Evolutionary conservation across 176 grass and related monocot species (phyloP).

Genomic region (Saccharum officinarum): DNA sequence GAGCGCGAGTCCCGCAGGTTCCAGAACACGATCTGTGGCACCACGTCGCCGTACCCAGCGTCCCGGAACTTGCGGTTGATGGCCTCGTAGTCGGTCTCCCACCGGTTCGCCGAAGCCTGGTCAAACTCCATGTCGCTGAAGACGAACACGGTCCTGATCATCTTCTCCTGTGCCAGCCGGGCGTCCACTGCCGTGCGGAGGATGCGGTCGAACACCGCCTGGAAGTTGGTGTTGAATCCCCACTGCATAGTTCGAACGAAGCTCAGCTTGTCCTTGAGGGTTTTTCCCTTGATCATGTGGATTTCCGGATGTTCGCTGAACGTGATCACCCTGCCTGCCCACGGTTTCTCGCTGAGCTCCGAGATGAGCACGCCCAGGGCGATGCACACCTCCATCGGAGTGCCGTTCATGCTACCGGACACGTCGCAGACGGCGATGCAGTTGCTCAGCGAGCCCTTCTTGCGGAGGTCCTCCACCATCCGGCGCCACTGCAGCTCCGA

Average conservation of each 20-base stretch:
- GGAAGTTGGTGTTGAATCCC: not conserved
- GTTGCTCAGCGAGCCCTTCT: slow-evolving; percentile 33
- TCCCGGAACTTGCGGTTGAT: slow-evolving; percentile 39
- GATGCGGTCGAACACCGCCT: not conserved
- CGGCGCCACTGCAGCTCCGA: slow-evolving; percentile 52
- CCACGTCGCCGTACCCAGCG: slow-evolving; percentile 40
- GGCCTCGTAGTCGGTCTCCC: slow-evolving; percentile 58
- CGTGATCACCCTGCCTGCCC: slow-evolving; percentile 48
- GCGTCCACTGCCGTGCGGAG: not conserved
- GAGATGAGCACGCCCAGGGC: slow-evolving; percentile 47
- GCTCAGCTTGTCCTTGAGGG: slow-evolving; percentile 13
- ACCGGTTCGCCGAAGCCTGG: not conserved
- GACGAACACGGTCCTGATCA: not conserved
- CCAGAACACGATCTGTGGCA: slow-evolving; percentile 35
- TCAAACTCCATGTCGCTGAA: not conserved
- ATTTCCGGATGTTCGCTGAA: not conserved
- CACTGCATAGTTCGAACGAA: not conserved
- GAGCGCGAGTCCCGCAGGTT: slow-evolving; percentile 7
- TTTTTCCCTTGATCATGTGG: slow-evolving; percentile 33
- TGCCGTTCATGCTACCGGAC: slow-evolving; percentile 36
- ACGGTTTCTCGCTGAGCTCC: slow-evolving; percentile 54
- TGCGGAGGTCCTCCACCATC: slow-evolving; percentile 39
- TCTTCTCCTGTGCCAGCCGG: not conserved
- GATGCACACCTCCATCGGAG: slow-evolving; percentile 47
- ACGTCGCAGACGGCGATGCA: slow-evolving; percentile 57